Base-by-base conservation (phyloP, 495 filamentous ascomycete species). In the Penicillium coprophilum region DNA sequence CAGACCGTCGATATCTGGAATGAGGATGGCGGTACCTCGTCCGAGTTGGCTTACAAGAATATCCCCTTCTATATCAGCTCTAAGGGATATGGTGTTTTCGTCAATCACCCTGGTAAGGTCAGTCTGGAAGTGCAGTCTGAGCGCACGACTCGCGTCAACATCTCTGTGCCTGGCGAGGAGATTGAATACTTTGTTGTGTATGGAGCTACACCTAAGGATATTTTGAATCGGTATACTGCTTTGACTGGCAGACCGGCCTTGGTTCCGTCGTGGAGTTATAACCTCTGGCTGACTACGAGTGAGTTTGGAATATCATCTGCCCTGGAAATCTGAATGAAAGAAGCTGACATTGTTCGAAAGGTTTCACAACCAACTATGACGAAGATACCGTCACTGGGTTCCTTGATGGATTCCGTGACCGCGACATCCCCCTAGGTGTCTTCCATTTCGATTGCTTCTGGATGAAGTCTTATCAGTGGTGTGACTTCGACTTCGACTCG, bases 391-490 rank as follows among this genome's bases (percentile, higher is more conserved):
- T 89, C 19, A 85, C 76, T 36, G 77, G 77, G 9, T 88, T 89
- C 68, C 74, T 90, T 13, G 80, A 87, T 55, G 84, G 84, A 10
- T 89, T 90, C 81, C 78, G 78, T 49, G 78, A 82, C 32, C 77
- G 85, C 6, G 79, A 82, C 53, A 85, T 85, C 46, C 85, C 86
- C 1, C 75, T 89, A 8, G 81, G 85, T 30, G 85, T 87, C 20
- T 89, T 89, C 65, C 87, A 89, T 59, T 89, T 84, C 47, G 85
- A 87, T 58, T 85, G 82, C 63, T 87, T 87, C 75, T 88, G 85
- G 83, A 81, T 73, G 69, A 77, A 80, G 40, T 79, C 77, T 4
- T 89, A 88, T 61, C 84, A 85, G 51, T 90, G 86, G 87, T 86
- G 84, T 57, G 87, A 90, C 64, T 89, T 90, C 48, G 79, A 83